Evolutionary conservation across 805 yeast genomes (phyloP), one percentile per base, ranked within the genome.

Genomic region (Kodamaea nitidulidarum): DNA sequence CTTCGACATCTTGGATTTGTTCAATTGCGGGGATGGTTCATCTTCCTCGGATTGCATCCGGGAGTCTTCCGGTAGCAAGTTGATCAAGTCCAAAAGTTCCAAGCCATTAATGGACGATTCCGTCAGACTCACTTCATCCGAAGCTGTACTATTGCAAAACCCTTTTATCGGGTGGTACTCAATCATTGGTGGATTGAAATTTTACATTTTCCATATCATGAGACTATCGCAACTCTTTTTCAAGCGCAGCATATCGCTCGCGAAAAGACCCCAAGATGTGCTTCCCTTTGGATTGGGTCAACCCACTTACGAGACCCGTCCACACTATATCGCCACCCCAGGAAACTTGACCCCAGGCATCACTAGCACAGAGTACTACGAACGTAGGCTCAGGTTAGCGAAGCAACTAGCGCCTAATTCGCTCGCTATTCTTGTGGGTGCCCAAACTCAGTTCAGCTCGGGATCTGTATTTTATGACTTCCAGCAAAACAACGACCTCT

Each of bases 341-440:
- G 97, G 97, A 4, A 84, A 86, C 48, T 54, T 93, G 18, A 90
- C 98, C 0, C 90, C 95, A 0, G 95, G 96, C 0, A 88, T 93
- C 24, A 65, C 86, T 2, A 88, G 96, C 0, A 38, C 75, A 38
- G 98, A 93, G 58, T 93, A 88, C 56, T 85, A 73, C 49, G 67
- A 76, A 34, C 74, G 98, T 49, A 67, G 98, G 40, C 50, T 71
- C 5, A 58, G 62, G n/a, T 61, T 93, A 2, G 75, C 84, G 0
- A 63, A 64, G 21, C 56, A 65, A 24, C 56, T 93, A 51, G 83
- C 88, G 1, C 67, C 73, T 7, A 70, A 73, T 15, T 79, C 91
- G 4, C 61, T 84, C 18, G 90, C 91, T 0, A 77, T 93, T 15
- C 58, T 90, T 7, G 78, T 83, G 1, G 95, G 97, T 1, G 75